Evolutionary conservation across 2,329 filamentous ascomycete species (phyloP).

Genomic region (Colletotrichum sp.): DNA sequence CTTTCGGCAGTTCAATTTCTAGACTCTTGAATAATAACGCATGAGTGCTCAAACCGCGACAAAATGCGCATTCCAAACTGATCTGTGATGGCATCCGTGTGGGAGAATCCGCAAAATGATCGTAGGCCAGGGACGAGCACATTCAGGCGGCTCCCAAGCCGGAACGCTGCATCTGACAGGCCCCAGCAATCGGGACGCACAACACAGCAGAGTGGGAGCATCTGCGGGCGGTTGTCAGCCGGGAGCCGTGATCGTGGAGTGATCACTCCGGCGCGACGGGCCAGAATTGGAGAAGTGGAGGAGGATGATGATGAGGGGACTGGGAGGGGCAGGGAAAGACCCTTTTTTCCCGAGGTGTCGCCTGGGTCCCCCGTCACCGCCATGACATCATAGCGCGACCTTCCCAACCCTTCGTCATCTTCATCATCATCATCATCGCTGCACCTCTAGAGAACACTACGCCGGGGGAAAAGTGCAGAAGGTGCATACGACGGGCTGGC

Average conservation of each 20-base stretch:
- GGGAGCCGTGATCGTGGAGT: background rate
- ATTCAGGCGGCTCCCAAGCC: background rate
- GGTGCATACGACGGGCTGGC: background rate
- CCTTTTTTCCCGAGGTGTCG: background rate
- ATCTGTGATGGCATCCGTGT: background rate
- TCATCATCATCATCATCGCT: conserved; percentile 12
- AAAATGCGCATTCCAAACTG: background rate
- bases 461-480: background rate
- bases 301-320: background rate
- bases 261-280: background rate
- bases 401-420: conserved; percentile 16
- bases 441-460: background rate
- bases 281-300: background rate
- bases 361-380: background rate
- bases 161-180: background rate
- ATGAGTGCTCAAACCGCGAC: background rate
- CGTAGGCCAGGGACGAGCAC: background rate
- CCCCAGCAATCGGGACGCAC: background rate
- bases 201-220: background rate
- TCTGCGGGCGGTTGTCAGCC: background rate
- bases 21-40: background rate
- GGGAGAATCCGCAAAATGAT: background rate
- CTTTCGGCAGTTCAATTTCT: background rate
- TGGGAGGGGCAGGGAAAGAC: background rate
- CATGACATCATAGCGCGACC: conserved; percentile 21